Base-by-base conservation (phyloP, 768 basidiomycete genomes). In the Lentinus brumalis region DNA sequence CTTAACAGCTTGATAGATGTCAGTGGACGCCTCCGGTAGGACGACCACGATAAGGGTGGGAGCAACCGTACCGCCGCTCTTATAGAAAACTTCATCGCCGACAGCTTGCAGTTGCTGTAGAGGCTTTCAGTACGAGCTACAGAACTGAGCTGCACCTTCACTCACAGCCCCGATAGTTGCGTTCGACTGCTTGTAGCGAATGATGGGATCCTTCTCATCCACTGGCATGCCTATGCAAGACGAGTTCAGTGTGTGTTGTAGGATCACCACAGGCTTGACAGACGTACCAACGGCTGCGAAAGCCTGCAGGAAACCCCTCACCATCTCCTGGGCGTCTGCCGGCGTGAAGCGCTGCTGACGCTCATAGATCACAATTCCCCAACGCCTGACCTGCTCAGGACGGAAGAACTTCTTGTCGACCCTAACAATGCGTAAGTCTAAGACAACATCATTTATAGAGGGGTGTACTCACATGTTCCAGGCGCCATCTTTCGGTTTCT, bases 1-100 rank as follows among this genome's bases (percentile, higher is more conserved):
- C 74, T 93, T 93, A 29, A 92, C 82, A 18, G 85, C 83, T 2
- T 81, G 86, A 66, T 93, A 93, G 10, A 91, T 83, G 53, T 93
- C 89, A 44, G 88, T 86, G 1, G 86, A 88, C 1, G 83, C 83
- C 62, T 92, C 88, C 0, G 91, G 92, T 18, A 93, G 78, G 42
- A 93, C 71, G 30, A 86, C 81, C 1, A 92, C 83, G 26, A 91
- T 77, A 2, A 93, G 77, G 8, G 76, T 77, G 0, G 91, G 89
- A 14, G 50, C 57, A 5, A 67, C 71, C 26, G 11, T 11, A 3
- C 18, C 29, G 9, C 73, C 73, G 35, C 73, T 74, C 66, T 76
- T 79, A 30, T 72, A 65, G 50, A 70, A 73, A 60, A 81, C 83
- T 26, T 79, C 79, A 1, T 65, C 63, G 11, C 90, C 91, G 4